Percentiles rank a stretch among this genome's conserved stretches.
phyloP scores from a whole-genome alignment of 768 basidiomycete genomes.

The Fibroporia radiculosa region DNA sequence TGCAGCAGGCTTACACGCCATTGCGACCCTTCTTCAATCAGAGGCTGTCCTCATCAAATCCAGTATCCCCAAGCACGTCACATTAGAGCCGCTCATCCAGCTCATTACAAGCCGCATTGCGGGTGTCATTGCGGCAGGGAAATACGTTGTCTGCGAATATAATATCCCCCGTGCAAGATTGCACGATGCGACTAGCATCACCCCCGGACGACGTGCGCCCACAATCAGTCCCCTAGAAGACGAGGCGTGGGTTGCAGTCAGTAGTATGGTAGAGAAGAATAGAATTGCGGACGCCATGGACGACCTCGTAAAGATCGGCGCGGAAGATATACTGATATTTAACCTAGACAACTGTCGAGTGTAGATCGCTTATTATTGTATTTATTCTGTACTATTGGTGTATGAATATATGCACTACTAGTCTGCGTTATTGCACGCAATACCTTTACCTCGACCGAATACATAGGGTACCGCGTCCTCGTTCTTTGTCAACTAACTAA shows the following conservation, averaged over 20 bases:
- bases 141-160: slow-evolving; percentile 88
- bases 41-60: slow-evolving; percentile 94
- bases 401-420: too few species aligned
- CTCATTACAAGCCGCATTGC: slow-evolving; percentile 82
- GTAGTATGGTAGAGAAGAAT: slow-evolving; percentile 86
- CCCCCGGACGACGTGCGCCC: slow-evolving; percentile 85
- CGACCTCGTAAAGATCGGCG: slow-evolving; percentile 69
- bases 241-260: slow-evolving; percentile 85
- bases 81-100: slow-evolving; percentile 60
- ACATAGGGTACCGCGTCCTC: too few species aligned
- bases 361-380: too few species aligned
- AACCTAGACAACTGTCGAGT: slow-evolving; percentile 93
- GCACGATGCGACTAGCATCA: slow-evolving; percentile 54
- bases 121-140: slow-evolving; percentile 82
- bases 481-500: too few species aligned
- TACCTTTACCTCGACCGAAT: too few species aligned
- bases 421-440: too few species aligned
- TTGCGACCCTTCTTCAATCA: slow-evolving; percentile 77
- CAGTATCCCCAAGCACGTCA: slow-evolving; percentile 49
- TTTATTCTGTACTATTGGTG: too few species aligned
- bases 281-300: slow-evolving; percentile 84
- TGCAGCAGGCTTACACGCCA: slow-evolving; percentile 90
- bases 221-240: slow-evolving; percentile 83
- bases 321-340: slow-evolving; percentile 86
- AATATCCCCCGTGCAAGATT: slow-evolving; percentile 72